Evolutionary conservation across 768 basidiomycete genomes (phyloP), one percentile per base, ranked within the genome.

Genomic region (Mrakia gelida): DNA sequence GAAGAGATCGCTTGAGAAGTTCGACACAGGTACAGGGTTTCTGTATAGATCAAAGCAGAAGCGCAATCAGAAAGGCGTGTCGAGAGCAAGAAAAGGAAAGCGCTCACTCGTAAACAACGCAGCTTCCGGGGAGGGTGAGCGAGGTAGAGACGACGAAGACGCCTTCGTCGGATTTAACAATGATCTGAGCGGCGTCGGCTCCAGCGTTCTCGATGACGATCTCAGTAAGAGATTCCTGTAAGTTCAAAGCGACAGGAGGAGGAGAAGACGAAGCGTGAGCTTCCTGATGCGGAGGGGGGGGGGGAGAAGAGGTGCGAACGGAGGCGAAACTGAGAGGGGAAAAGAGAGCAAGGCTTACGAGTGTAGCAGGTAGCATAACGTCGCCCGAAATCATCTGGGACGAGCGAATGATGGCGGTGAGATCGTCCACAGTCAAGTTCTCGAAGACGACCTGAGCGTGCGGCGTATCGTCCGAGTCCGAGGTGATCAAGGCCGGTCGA

Each of bases 121-220:
- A 91, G 11, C 84, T 84, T 43, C 88, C 88, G 26, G 90, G 89
- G 26, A 87, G 87, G 30, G 83, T 83, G 87, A 91, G 89, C 80
- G 88, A 90, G 21, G 91, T 91, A 0, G 89, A 90, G 6, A 92
- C 87, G 8, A 88, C 89, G 83, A 91, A 91, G 80, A 92, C 91
- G 10, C 91, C 91, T 16, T 88, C 89, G 81, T 91, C 90, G 2
- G 89, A 86, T 0, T 90, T 89, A 79, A 92, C 89, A 18, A 90
- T 89, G 49, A 92, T 89, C 79, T 88, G 90, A 1, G 90, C 90
- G 75, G 86, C 88, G 81, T 91, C 89, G 2, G 91, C 91, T 2
- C 89, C 89, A 62, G 89, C 91, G 0, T 88, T 89, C 82, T 90
- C 90, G 90, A 79, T 43, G 59, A 70, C 34, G 71, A 82, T 23